These are phyloP conservation scores for Penicillium soppii DNA, from an alignment of 495 filamentous ascomycete genomes.

Conservation along the genomic window DNA sequence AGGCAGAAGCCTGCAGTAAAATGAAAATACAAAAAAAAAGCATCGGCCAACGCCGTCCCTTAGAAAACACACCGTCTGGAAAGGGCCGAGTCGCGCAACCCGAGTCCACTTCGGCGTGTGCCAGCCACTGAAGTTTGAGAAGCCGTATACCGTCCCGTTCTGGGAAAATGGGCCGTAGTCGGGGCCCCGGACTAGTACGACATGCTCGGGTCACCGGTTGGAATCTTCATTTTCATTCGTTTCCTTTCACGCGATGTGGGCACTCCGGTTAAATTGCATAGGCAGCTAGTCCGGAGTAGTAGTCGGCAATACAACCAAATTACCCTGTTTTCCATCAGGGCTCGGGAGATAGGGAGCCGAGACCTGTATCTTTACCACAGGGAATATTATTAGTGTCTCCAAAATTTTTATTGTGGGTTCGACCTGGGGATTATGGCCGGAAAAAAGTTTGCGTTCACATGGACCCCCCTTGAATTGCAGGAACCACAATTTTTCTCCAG, in stretches of 20 bases:
- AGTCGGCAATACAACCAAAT: background rate
- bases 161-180: constrained; percentile 20
- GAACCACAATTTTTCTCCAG: constrained; percentile 6
- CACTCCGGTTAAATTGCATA: constrained; percentile 3
- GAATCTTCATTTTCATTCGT: constrained; percentile 8
- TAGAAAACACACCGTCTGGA: background rate
- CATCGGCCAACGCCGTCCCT: background rate
- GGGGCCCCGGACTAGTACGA: constrained; percentile 24
- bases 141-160: constrained; percentile 17
- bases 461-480: background rate
- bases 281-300: background rate
- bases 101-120: constrained; percentile 20
- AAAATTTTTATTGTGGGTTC: constrained; percentile 3
- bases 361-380: background rate
- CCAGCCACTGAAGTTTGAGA: constrained; percentile 15
- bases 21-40: background rate
- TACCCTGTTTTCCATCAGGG: background rate
- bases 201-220: constrained; percentile 6
- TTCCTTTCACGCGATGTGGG: background rate
- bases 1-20: background rate
- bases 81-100: constrained; percentile 7
- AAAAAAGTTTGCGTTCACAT: background rate
- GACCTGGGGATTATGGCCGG: constrained; percentile 1
- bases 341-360: background rate
- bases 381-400: background rate